Evolutionary conservation across 1,284 basidiomycete species (phyloP), one percentile per base, ranked within the genome.

Genomic region (Malassezia slooffiae): DNA sequence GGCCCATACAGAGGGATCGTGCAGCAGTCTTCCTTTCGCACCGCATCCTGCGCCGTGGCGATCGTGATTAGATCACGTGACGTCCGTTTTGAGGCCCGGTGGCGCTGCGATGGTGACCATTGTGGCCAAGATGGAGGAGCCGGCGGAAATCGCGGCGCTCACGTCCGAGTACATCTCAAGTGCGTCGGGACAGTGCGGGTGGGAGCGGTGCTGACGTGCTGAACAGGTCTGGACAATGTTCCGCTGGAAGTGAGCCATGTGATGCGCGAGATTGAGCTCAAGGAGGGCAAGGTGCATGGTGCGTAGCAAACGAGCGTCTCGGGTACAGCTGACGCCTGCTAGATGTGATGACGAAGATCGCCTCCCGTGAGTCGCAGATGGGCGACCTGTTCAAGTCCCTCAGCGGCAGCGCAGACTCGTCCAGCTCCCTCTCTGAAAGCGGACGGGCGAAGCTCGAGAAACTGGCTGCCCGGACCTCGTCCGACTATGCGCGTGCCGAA

Each of bases 251-350:
- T 68, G n/a, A 52, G 46, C 9, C 64, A 67, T 35, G 51, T 64
- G 33, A 38, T 68, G 38, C 61, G 62, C 34, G 66, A 68, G 47
- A 67, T 68, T 30, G 58, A 67, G 28, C 57, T 65, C 40, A 68
- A 68, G 44, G 66, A 68, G 39, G 49, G 43, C 35, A 66, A 68
- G 44, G 52, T 60, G 12, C 61, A 67, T 41, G 55, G 53, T 55
- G 21, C n/a, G 43, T 38, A 9, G n/a, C 9, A n/a, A n/a, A n/a
- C n/a, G 21, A 17, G 16, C 6, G 13, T 34, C 19, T 12, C 3
- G 20, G 4, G 16, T 35, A 13, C 9, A n/a, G n/a, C 30, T 36
- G 3, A 16, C 32, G 4, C 8, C 34, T n/a, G n/a, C n/a, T n/a
- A 49, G 62, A 65, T 9, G 34, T 58, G 13, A 44, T 67, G 6